Conservation (phyloP, 345 rosid species). For the Rhizophora apiculata region DNA sequence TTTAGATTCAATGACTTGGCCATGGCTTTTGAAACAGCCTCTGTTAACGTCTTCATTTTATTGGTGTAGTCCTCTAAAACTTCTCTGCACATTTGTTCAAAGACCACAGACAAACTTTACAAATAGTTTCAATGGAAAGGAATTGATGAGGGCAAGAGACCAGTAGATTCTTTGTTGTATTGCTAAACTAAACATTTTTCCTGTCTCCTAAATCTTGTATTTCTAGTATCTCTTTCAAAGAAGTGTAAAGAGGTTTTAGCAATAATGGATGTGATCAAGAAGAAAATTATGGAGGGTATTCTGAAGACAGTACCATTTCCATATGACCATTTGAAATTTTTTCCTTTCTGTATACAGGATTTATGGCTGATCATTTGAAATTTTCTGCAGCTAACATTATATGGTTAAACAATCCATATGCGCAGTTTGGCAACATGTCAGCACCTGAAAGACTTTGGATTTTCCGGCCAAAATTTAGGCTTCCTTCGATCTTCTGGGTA, state of each 20-base stretch:
- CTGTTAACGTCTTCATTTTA: slow-evolving; percentile 31
- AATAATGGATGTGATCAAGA: too few species aligned
- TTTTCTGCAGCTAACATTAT: too few species aligned
- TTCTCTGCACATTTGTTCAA: slow-evolving; percentile 21
- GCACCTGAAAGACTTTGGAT: slow-evolving; percentile 18
- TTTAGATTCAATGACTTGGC: slow-evolving; percentile 18
- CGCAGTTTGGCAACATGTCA: background rate
- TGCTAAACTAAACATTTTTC: too few species aligned
- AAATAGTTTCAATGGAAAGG: too few species aligned
- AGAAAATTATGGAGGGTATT: too few species aligned
- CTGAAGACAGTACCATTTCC: too few species aligned
- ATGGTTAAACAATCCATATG: too few species aligned
- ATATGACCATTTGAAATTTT: too few species aligned
- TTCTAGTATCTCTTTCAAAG: background rate
- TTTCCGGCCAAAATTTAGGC: slow-evolving; percentile 15
- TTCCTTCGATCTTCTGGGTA: slow-evolving; percentile 22
- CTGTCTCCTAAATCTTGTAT: background rate
- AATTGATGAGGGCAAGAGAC: background rate
- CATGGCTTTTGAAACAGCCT: slow-evolving; percentile 20
- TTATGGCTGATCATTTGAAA: too few species aligned
- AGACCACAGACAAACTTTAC: too few species aligned
- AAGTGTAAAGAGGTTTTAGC: background rate
- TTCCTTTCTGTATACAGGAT: too few species aligned
- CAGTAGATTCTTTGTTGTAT: background rate
- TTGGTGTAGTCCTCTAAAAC: slow-evolving; percentile 30